phyloP scores from a whole-genome alignment of 192 early-diverging fungal genomes.

The Chytriomyces hyalinus region DNA sequence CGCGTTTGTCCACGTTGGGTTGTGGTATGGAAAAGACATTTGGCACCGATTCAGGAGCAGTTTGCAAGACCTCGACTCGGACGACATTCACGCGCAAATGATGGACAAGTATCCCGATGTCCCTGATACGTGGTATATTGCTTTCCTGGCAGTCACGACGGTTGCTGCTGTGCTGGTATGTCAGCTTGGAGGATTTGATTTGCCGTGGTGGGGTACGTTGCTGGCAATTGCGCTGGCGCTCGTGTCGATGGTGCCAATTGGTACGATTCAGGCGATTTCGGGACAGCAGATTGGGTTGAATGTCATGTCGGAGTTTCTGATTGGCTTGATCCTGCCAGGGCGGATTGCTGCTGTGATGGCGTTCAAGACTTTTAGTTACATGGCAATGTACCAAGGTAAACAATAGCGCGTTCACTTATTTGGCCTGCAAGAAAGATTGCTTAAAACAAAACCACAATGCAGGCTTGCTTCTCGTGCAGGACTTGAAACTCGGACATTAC shows the following conservation, averaged over 20 bases:
- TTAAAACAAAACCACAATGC: constrained; percentile 61
- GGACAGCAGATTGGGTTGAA: constrained; percentile 82
- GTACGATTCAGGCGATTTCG: constrained; percentile 79
- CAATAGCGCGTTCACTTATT: too few relatives aligned
- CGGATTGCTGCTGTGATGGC: constrained; percentile 81
- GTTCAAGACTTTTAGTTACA: constrained; percentile 87
- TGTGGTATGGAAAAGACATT: constrained; percentile 61
- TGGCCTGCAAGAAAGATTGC: constrained; percentile 42
- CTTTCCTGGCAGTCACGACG: constrained; percentile 39
- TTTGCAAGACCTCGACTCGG: constrained; percentile 3
- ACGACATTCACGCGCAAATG: constrained; percentile 68
- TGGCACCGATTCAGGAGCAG: constrained; percentile 27
- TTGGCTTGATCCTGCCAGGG: constrained; percentile 80
- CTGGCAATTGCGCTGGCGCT: constrained; percentile 58
- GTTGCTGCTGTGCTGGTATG: constrained; percentile 47
- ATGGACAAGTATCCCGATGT: constrained; percentile 69
- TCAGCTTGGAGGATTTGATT: constrained; percentile 39
- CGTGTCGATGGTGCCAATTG: constrained; percentile 78
- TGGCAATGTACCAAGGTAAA: constrained; percentile 74
- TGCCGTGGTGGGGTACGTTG: constrained; percentile 69
- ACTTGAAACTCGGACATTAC: constrained; percentile 82
- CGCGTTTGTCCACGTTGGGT: constrained; percentile 61
- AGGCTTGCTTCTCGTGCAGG: constrained; percentile 69
- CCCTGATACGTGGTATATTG: constrained; percentile 63
- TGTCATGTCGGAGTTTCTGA: constrained; percentile 84